Base-by-base conservation (phyloP, 2,329 filamentous ascomycete genomes). In the Daldinia sp. region DNA sequence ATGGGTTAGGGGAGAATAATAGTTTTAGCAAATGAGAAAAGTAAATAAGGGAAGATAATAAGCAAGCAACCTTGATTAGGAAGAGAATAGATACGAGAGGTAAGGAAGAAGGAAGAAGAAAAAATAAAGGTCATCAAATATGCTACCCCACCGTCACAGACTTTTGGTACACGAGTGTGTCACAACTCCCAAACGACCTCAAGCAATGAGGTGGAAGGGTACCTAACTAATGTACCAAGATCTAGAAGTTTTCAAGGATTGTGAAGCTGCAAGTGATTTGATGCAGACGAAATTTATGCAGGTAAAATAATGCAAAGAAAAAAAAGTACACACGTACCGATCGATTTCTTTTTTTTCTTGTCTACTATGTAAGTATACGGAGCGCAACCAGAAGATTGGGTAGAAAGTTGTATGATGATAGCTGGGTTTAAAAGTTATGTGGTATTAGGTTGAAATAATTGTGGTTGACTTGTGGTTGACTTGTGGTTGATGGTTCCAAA, bases 391-490 rank as follows among this genome's bases (percentile, higher is more conserved):
- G 37, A 51, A 59, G 51, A 65, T 59, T 62, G 63, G 55, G 63
- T 58, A 66, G 29, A 34, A 50, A 19, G 17, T 7, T 48, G n/a
- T 19, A 27, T 30, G 29, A 9, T 30, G 29, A 9, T 30, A 32
- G 41, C 23, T 43, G 19, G 19, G 17, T 43, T 10, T 30, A 15
- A 3, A 47, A 37, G 32, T 43, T 64, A 58, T 62, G 55, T 65
- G 48, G 59, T 63, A 63, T 66, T 55, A 63, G 59, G 63, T 66
- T 66, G 59, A 63, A 66, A 66, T 66, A 39, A n/a, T 51, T 63
- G 45, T 41, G 45, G 51, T 63, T 65, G 59, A 45, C 39, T 45
- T 45, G 39, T 45, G 21, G 39, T 41, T 45, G 39, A 45, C 13
- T n/a, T n/a, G n/a, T n/a, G n/a, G n/a, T n/a, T 50, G 56, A 64